Evolutionary conservation across 2,329 filamentous ascomycete species (phyloP), one percentile per base, ranked within the genome.

Genomic region (Fragosphaeria purpurea): DNA sequence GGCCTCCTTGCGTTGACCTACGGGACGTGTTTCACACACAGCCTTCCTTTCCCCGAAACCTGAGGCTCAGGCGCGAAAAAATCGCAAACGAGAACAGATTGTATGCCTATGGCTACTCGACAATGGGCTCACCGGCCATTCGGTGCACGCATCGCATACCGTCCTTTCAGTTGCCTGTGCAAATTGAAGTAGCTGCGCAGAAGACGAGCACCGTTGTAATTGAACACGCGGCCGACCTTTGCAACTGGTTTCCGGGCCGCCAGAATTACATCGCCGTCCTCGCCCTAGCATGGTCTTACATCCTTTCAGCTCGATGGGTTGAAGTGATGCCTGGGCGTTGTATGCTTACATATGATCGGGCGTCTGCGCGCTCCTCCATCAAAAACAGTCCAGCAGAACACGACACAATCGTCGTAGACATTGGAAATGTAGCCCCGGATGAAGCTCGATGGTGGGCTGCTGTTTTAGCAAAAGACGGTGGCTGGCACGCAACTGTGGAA

Each of bases 1-100:
- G 48, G 22, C 43, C 48, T 41, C 10, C 60, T 67, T 51, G 34
- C n/a, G 40, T 47, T 37, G 40, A 43, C 34, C 39, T 51, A 10
- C 49, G 44, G 40, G 33, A 51, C 12, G 40, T n/a, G n/a, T 48
- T 51, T 12, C 37, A 11, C 13, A 31, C 34, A 2, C 42, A 46
- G 22, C 48, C 52, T 1, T 48, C 37, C 32, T 48, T 51, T 43
- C 48, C 46, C 7, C 52, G 48, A 35, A 41, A 53, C 37, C 38
- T 53, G 39, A 39, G 45, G 34, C 1, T 53, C 10, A 43, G 48
- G 41, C 22, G 48, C 39, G 40, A 46, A 34, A 42, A 40, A 10
- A 40, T 48, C 35, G 42, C 35, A 45, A 48, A 48, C 37, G 44
- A 53, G 42, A 48, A 43, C 45, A 45, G 48, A 12, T 32, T 53